These are phyloP conservation scores for Porcisia deanei DNA, from an alignment of 208 protist genomes.

Conservation along the genomic window DNA sequence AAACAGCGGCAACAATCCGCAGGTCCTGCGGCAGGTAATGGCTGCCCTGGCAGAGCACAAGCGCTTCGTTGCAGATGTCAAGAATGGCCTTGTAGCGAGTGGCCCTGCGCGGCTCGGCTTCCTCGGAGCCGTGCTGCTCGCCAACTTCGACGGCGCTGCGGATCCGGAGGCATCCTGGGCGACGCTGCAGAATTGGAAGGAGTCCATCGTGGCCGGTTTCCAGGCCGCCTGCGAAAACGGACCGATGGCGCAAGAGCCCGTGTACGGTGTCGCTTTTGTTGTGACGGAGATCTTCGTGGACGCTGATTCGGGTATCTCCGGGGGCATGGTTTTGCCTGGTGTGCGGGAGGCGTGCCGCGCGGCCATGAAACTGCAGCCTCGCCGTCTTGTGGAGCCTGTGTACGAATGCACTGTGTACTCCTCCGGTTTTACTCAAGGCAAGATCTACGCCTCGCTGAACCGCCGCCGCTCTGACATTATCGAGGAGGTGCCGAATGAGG, in stretches of 20 bases:
- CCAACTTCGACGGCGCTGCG: constrained; percentile 55
- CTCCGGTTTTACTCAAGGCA: constrained; percentile 77
- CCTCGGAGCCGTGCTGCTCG: constrained; percentile 70
- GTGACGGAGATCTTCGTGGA: constrained; percentile 71
- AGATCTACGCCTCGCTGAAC: constrained; percentile 87
- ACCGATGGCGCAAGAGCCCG: constrained; percentile 98
- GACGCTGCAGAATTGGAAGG: constrained; percentile 61
- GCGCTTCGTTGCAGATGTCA: constrained; percentile 47
- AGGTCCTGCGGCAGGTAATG: constrained; percentile 42
- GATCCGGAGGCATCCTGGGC: constrained; percentile 22
- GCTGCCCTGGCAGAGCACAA: constrained; percentile 47
- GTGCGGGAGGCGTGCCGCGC: constrained; percentile 93
- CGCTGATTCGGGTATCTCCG: constrained; percentile 47
- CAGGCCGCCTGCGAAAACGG: constrained; percentile 93
- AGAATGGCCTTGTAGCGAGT: constrained; percentile 56
- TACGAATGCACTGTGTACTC: constrained; percentile 98
- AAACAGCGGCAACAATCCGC: constrained; percentile 65
- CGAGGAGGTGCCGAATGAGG: constrained; percentile 96
- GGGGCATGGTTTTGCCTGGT: constrained; percentile 94
- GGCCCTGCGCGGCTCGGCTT: constrained; percentile 75
- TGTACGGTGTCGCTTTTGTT: constrained; percentile 93
- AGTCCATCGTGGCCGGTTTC: constrained; percentile 95
- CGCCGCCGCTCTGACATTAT: constrained; percentile 92
- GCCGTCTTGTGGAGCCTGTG: constrained; percentile 96
- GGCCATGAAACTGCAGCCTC: constrained; percentile 91